Percentiles rank a stretch among this genome's conserved stretches.
Evolutionary conservation across 352 stramenopile genomes (phyloP).

Genomic region (Pelagophyceae sp.): DNA sequence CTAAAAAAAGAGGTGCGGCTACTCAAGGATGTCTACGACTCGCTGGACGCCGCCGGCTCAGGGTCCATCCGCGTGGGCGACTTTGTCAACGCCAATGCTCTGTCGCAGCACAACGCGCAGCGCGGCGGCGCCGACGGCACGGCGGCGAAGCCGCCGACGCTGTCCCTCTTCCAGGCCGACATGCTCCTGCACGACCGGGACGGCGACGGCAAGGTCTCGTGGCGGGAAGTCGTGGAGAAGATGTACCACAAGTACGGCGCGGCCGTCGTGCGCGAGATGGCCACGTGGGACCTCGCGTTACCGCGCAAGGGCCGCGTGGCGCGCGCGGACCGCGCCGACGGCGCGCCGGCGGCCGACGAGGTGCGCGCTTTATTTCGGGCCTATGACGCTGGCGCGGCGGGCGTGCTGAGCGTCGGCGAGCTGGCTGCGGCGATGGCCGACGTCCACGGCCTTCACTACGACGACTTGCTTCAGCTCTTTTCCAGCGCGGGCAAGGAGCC

Average conservation of each 20-base stretch:
- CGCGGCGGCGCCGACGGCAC: neutral
- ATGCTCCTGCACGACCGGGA: neutral
- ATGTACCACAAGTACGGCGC: constrained; percentile 10
- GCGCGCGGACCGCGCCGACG: neutral
- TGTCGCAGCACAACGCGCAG: neutral
- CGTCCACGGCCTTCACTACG: neutral
- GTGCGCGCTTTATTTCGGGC: neutral
- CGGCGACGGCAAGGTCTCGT: neutral
- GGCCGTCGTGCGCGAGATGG: neutral
- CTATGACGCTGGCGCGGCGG: neutral
- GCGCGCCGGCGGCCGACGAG: neutral
- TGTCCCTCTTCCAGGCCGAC: neutral
- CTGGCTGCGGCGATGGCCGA: neutral
- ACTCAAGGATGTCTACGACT: neutral
- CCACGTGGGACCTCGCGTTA: neutral
- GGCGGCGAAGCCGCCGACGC: neutral
- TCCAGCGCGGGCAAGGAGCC: neutral
- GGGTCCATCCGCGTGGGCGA: neutral
- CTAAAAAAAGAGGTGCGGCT: neutral
- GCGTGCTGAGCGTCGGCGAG: neutral
- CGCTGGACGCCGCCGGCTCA: neutral
- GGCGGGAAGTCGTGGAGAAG: neutral
- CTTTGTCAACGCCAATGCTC: neutral
- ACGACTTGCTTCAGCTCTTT: neutral
- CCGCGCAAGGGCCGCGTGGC: neutral